Evolutionary conservation across 129 eudicot species (phyloP), one percentile per base, ranked within the genome.

Genomic region (Chrysanthemum lavandulifolium): DNA sequence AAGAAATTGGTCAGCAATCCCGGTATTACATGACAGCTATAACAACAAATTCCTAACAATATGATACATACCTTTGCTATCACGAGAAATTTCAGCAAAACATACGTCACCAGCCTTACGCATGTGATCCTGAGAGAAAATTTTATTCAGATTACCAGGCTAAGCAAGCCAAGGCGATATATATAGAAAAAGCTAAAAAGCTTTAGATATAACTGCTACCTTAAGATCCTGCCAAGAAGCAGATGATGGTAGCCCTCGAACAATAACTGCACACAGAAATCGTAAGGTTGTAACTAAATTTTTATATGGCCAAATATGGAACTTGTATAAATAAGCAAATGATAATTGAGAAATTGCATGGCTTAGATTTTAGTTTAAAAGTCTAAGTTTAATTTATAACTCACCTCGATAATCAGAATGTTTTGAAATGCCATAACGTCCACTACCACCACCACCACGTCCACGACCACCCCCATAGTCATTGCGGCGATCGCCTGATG

Each of bases 21-120:
- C 49, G 6, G 14, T 2, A 16, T 48, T 47, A 48, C 33, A 78
- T 33, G 31, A 61, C 23, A 61, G 33, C 19, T 61, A 10, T 12
- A 10, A 63, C 65, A 65, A 36, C 6, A 47, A 56, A 14, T 48
- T 0, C 7, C 33, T 65, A 45, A 75, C 16, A 21, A 9, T 25
- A 68, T 13, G 15, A 68, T 33, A 3, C 71, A 83, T 84, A 91
- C 97, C 97, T 69, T 91, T 84, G 73, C 91, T 83, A 74, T 89
- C 97, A 64, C 84, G 86, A 5, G 92, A 87, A 83, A 94, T 96
- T 83, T 94, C 96, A 65, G 97, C 99, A 84, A 94, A 94, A 75
- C 99, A 94, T 23, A 94, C 97, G 86, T 94, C 99, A 61, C 99
- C 97, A 78, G 99, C 99, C 84, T 86, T 94, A 36, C 96, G 93